Evolutionary conservation across 768 basidiomycete species (phyloP), one percentile per base, ranked within the genome.

Genomic region (Boletus edulis): DNA sequence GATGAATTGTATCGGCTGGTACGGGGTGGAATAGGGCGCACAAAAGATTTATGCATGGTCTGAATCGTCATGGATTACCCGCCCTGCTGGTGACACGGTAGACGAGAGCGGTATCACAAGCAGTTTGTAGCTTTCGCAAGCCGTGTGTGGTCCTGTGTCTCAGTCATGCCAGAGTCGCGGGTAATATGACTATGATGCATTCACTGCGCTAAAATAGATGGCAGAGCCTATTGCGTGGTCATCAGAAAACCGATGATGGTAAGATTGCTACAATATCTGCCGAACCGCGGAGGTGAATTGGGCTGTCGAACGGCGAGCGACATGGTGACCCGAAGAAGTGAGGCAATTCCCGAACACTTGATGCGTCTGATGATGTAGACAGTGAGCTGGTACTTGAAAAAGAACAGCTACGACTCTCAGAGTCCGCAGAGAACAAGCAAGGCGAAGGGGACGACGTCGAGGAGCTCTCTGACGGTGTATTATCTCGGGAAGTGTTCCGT

Each of bases 401-500:
- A 22, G 49, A 61, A 12, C 14, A 46, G 8, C 32, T 50, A n/a
- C 34, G 24, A 13, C 24, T 43, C 22, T 48, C 56, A 5, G 29
- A 39, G 15, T 54, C 54, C 17, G 38, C 9, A 32, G 42, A 56
- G 22, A 46, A 56, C 18, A 51, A 29, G 29, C 22, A n/a, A 9
- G 59, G 58, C 1, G 54, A 53, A 4, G 37, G 14, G 20, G 54
- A 35, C 12, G 58, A 55, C 5, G 46, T 52, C 9, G 52, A 54
- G 14, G 63, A 52, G 20, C 20, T 40, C 17, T 58, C 54, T 9
- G 56, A 65, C 0, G 49, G 49, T 7, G 60, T 50, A 11, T 44
- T 31, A 29, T 46, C 44, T 29, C 56, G 51, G 40, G 3, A 5
- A 17, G 22, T 15, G 17, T 40, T 43, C 18, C 18, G 42, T 24